Conservation (phyloP, 768 basidiomycete species). For the Rhodocollybia butyracea region DNA sequence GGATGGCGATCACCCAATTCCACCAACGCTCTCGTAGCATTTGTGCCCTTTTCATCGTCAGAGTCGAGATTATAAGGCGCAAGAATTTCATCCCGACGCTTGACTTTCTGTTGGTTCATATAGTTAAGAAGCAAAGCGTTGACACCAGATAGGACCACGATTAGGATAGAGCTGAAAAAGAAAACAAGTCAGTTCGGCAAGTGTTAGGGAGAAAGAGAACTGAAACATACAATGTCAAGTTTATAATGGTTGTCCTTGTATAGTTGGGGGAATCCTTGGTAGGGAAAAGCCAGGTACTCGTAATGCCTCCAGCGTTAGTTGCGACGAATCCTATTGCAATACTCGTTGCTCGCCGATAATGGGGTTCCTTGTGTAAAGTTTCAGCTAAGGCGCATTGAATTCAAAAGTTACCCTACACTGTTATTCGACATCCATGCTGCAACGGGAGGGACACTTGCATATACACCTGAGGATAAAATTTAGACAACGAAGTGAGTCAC, state of each 20-base stretch:
- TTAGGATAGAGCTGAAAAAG: constrained; percentile 21
- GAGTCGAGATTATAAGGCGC: constrained; percentile 26
- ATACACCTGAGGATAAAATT: too few relatives aligned
- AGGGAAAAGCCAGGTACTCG: constrained; percentile 38
- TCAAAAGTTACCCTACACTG: too few relatives aligned
- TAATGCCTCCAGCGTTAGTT: constrained; percentile 34
- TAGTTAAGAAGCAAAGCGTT: constrained; percentile 23
- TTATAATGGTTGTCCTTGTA: constrained; percentile 33
- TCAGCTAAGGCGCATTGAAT: too few relatives aligned
- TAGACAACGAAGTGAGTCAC: too few relatives aligned
- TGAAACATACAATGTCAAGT: constrained; percentile 31
- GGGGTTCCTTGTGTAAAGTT: too few relatives aligned
- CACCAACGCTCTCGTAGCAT: constrained; percentile 26
- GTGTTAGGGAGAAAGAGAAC: neutral
- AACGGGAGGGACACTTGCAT: constrained; percentile 25
- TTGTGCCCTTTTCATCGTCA: constrained; percentile 23
- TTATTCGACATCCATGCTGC: constrained; percentile 37
- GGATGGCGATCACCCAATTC: constrained; percentile 34
- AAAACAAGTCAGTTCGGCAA: neutral
- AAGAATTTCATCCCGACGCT: constrained; percentile 27
- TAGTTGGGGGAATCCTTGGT: constrained; percentile 34
- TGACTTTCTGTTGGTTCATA: constrained; percentile 22
- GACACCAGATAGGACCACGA: constrained; percentile 19
- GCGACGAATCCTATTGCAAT: constrained; percentile 32
- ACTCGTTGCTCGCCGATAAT: constrained; percentile 33